Base-by-base conservation (phyloP, 2,329 filamentous ascomycete genomes). In the Pseudopithomyces chartarum region DNA sequence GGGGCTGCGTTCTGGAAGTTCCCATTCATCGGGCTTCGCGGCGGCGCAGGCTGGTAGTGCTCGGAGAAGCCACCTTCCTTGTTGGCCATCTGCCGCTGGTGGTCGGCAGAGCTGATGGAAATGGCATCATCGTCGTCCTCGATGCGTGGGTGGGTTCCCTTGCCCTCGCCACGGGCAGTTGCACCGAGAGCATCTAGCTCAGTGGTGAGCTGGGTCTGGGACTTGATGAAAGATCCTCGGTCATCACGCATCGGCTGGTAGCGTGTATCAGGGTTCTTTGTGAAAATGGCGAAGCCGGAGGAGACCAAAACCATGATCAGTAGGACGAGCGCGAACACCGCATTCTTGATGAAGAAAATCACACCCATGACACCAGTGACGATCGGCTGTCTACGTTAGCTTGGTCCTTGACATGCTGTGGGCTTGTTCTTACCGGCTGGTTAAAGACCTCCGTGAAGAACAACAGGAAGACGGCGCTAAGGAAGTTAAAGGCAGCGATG, bases 221-320 rank as follows among this genome's bases (percentile, higher is more conserved):
- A 97, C 82, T 97, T 97, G 87, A 97, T 97, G 80, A 98, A 97
- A 10, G 93, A 97, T 50, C 91, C 92, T 67, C 94, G 89, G 76
- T 98, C 94, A 70, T 98, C 94, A 53, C 90, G 90, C 93, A 98
- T 97, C 68, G 92, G 92, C 77, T 97, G 92, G 78, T 98, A 98
- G 59, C 93, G 89, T 40, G 90, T 91, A 73, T 98, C 94, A 20
- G 94, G 94, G 79, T 97, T 96, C 84, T 96, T 96, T 59, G 91
- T 91, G 74, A 92, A 86, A 70, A 97, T 87, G 45, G 91, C 90
- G 64, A 94, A 91, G 77, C 83, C 79, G 3, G 90, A 92, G 8
- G 89, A 87, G 65, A 92, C 84, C 51, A 94, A 83, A 49, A 97
- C 87, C 79, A 97, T 87, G 68, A 97, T 81, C 60, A 97, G 82